Conservation (phyloP, 768 basidiomycete genomes). For the Epithele typhae region DNA sequence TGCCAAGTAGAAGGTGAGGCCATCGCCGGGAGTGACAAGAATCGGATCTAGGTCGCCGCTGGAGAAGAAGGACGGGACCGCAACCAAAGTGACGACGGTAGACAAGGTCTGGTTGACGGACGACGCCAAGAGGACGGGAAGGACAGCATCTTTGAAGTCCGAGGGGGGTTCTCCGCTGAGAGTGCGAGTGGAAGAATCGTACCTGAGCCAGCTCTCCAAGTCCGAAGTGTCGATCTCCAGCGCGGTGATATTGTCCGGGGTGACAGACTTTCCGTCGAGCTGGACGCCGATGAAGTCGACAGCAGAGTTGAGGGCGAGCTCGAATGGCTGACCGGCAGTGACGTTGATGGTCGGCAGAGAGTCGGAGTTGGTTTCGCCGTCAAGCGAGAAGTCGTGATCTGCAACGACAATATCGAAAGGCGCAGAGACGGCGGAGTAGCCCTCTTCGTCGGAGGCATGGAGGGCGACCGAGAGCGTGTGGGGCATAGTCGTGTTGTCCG, state of each 20-base stretch:
- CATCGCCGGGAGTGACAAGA: constrained; percentile 45
- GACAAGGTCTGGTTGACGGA: constrained; percentile 63
- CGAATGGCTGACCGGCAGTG: constrained; percentile 52
- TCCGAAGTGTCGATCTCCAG: constrained; percentile 57
- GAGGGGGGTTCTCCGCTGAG: constrained; percentile 64
- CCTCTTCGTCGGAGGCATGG: constrained; percentile 67
- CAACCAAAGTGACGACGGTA: constrained; percentile 58
- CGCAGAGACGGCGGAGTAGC: constrained; percentile 57
- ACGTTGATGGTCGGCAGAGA: constrained; percentile 67
- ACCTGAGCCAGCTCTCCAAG: constrained; percentile 54
- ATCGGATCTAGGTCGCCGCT: constrained; percentile 52
- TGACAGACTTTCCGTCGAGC: constrained; percentile 57
- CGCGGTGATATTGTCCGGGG: constrained; percentile 50
- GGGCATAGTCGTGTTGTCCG: constrained; percentile 33
- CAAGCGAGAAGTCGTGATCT: constrained; percentile 58
- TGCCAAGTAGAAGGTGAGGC: constrained; percentile 49
- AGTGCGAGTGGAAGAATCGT: constrained; percentile 49
- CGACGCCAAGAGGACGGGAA: constrained; percentile 62
- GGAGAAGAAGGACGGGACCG: constrained; percentile 74
- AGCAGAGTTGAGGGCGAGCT: constrained; percentile 46
- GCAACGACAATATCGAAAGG: constrained; percentile 68
- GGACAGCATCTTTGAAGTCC: constrained; percentile 33
- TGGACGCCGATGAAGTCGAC: constrained; percentile 60
- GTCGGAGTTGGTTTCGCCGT: constrained; percentile 19
- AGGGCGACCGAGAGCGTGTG: constrained; percentile 49